These are phyloP conservation scores for Candida rishiriensis DNA, from an alignment of 805 yeast species.

Conservation along the genomic window DNA sequence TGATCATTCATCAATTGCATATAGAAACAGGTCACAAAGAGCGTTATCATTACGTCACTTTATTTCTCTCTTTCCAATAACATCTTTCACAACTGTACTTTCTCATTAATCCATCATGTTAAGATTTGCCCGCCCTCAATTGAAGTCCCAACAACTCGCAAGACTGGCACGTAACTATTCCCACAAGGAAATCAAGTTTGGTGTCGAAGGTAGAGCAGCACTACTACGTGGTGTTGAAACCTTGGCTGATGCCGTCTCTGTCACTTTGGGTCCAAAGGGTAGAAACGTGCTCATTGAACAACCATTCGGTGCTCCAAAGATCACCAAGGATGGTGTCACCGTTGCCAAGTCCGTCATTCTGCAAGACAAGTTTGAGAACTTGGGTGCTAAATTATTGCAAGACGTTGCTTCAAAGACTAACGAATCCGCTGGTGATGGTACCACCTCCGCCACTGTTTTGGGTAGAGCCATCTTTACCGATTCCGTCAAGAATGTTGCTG, in stretches of 20 bases:
- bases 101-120: slow-evolving; percentile 31
- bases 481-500: slow-evolving; percentile 94
- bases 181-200: slow-evolving; percentile 94
- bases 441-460: slow-evolving; percentile 94
- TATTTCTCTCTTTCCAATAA: too few relatives aligned
- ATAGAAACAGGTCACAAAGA: too few relatives aligned
- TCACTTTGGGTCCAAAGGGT: slow-evolving; percentile 97
- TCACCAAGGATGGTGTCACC: slow-evolving; percentile 98
- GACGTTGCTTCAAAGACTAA: slow-evolving; percentile 97
- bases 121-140: slow-evolving; percentile 43
- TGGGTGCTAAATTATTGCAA: slow-evolving; percentile 93
- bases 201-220: slow-evolving; percentile 96
- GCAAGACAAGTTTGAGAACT: slow-evolving; percentile 88
- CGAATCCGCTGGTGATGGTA: slow-evolving; percentile 98
- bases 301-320: slow-evolving; percentile 93
- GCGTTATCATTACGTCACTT: too few relatives aligned
- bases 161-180: slow-evolving; percentile 46
- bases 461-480: slow-evolving; percentile 96
- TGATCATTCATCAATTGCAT: too few relatives aligned
- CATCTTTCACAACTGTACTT: too few relatives aligned
- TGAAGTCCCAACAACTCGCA: slow-evolving; percentile 33
- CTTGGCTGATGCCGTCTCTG: slow-evolving; percentile 93
- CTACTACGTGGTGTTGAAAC: slow-evolving; percentile 89
- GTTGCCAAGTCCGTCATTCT: slow-evolving; percentile 84
- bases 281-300: slow-evolving; percentile 96